Percentiles rank a stretch among this genome's conserved stretches.
Evolutionary conservation across 345 rosid species (phyloP).

Genomic region (Diplotaxis tenuifolia): DNA sequence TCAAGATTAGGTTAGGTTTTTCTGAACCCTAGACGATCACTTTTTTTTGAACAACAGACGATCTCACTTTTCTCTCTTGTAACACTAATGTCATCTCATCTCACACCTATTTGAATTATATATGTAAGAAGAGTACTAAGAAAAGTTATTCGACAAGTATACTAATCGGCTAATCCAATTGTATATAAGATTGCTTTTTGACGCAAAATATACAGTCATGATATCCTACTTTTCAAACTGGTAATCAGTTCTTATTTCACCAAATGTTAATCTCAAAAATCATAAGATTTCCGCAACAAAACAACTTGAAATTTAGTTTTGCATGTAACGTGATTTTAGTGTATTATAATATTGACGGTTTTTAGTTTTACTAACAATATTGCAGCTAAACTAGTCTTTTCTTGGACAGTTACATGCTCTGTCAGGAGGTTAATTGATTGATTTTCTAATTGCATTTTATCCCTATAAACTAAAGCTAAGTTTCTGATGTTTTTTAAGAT

Average conservation of each 20-base stretch:
- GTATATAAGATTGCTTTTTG: background rate
- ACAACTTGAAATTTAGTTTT: background rate
- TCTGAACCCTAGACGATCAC: background rate
- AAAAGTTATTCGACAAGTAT: background rate
- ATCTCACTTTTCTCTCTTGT: background rate
- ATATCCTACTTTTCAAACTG: background rate
- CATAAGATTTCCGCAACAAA: background rate
- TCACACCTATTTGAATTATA: background rate
- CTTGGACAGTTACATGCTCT: background rate
- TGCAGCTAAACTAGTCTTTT: slow-evolving; percentile 15
- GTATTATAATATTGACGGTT: background rate
- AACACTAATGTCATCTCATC: background rate
- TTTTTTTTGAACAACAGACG: too few relatives aligned
- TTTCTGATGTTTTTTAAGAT: slow-evolving; percentile 17
- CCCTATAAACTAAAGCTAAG: slow-evolving; percentile 8
- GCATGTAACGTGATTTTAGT: background rate
- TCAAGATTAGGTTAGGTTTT: background rate
- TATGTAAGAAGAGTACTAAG: background rate
- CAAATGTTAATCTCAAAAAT: background rate
- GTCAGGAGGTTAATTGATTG: background rate
- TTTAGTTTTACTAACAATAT: background rate
- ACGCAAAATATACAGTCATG: background rate
- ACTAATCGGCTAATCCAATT: background rate
- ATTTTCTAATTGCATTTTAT: background rate
- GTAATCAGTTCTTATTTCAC: background rate